These are phyloP conservation scores for Styphnolobium japonicum DNA, from an alignment of 306 rosid species.

Conservation along the genomic window DNA sequence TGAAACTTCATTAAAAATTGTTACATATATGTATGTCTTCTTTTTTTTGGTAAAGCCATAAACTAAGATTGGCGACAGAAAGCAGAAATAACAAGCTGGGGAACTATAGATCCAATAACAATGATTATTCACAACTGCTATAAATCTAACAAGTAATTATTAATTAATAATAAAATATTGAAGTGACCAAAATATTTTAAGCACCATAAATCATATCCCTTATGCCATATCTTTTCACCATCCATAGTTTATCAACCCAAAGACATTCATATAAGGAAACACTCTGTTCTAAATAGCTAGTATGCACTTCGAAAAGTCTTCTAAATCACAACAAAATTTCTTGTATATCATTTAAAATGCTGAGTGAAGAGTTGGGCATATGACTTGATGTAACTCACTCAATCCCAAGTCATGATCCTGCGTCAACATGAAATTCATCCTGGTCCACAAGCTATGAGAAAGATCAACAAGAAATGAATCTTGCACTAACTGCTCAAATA, in stretches of 20 bases:
- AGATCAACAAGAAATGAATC: not conserved
- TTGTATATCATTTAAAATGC: no score
- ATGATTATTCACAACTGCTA: not conserved
- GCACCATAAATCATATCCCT: no score
- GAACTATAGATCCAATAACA: not conserved
- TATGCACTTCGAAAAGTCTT: no score
- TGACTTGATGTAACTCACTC: no score
- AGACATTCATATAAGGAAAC: no score
- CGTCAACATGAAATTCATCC: not conserved
- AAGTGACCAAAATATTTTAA: not conserved
- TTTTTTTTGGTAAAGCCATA: not conserved
- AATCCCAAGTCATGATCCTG: no score
- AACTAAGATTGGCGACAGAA: not conserved
- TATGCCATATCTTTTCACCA: no score
- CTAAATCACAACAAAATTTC: no score
- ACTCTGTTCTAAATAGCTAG: no score
- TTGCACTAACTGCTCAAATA: not conserved
- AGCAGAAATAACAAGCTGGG: not conserved
- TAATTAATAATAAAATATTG: not conserved
- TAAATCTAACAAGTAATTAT: not conserved
- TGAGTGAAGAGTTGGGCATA: no score
- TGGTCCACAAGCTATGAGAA: conserved; percentile 5
- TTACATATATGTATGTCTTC: not conserved
- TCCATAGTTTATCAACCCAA: no score
- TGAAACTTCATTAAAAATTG: not conserved